Base-by-base conservation (phyloP, 106 monocot species). In the Acorus calamus region DNA sequence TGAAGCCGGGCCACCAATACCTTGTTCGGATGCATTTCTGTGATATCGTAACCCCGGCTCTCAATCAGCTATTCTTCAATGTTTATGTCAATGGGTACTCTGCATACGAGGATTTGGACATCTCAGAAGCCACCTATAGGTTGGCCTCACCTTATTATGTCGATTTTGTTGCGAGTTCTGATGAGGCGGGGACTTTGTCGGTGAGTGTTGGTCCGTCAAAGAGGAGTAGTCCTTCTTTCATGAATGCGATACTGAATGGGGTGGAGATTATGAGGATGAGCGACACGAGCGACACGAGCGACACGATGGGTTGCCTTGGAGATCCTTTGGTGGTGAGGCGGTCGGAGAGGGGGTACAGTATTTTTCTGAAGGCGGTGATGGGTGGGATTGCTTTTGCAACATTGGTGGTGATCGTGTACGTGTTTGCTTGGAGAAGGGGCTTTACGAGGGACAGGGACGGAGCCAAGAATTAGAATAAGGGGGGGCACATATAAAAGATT, bases 21-120 rank as follows among this genome's bases (percentile, higher is more conserved):
- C 74, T 98, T 7, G 54, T 85, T 11, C 71, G 96, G 13, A 64
- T 92, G 88, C 96, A 98, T 73, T 92, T 98, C 76, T 98, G 96
- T 3, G 96, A 98, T 66, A 83, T 91, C 53, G 88, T 78, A 4
- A 98, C 91, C 59, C 72, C 83, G 72, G 83, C 75, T 8, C 83
- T 98, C 11, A 79, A 92, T 71, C 66, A 92, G 69, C 63, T 98
- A 3, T 88, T 79, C 50, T 77, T 98, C 48, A 69, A 86, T 66
- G 70, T 88, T 5, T 81, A 77, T 62, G 53, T 98, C 13, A 98
- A 98, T 79, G 91, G 87, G 11, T 13, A 81, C 47, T 46, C 74
- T 4, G 88, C 71, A 0, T 74, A 79, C 53, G 50, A 78, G 55
- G 72, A 88, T 74, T 77, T 98, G 2, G 96, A 98, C 72, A 62